Evolutionary conservation across 2,329 filamentous ascomycete species (phyloP), one percentile per base, ranked within the genome.

Genomic region (Alternaria sp.): DNA sequence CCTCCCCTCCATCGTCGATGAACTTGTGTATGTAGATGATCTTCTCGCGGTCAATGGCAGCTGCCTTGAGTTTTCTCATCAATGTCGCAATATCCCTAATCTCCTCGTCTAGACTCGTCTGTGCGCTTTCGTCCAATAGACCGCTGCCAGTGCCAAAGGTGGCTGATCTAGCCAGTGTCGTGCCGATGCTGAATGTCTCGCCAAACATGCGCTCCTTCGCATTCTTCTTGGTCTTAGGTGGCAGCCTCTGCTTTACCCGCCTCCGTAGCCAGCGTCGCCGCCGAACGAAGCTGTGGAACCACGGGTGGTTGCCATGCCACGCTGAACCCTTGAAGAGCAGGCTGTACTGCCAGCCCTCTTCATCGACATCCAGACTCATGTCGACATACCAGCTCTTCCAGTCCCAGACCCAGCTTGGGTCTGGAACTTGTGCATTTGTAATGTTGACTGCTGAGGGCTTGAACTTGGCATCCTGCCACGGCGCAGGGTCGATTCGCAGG

Each of bases 261-360:
- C 92, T 91, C 46, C 96, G 86, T 58, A 95, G 88, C 96, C 96
- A 99, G 21, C 93, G 89, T 65, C 96, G 87, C 69, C 96, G 85
- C 36, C 96, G 87, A n/a, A 97, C 96, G 76, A 95, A 99, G 1
- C 93, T 97, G 78, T 94, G 95, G 80, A 93, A 97, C 94, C 95
- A 98, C 25, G 89, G 91, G 76, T 91, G 89, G 17, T 92, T 91
- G 4, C 90, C 90, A 79, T 99, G 96, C 96, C 96, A 99, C 8
- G 81, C 77, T 61, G 81, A 67, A 52, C 79, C 78, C 40, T 78
- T 76, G 76, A 98, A 99, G 68, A 92, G 90, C 77, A 97, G 93
- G 15, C 93, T 96, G 80, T 99, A 99, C 77, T 97, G 91, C 96
- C 96, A 99, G 4, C 96, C 96, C 66, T 95, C 92, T 66, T 95